These are phyloP conservation scores for Gossypium herbaceum DNA, from an alignment of 345 rosid genomes.

Conservation along the genomic window DNA sequence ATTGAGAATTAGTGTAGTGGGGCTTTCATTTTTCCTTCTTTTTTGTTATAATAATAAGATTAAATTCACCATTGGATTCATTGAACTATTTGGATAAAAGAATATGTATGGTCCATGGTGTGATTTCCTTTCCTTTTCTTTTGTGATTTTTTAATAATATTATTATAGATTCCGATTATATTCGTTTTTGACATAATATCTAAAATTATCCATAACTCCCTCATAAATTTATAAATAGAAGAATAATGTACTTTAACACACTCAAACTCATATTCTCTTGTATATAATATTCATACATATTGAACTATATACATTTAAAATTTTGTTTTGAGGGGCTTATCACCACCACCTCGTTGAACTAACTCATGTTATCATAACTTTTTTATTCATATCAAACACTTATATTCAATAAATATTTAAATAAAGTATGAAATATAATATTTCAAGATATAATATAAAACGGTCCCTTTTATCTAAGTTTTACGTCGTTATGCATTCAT, in stretches of 20 bases:
- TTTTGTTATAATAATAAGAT: background rate
- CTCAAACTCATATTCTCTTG: no score
- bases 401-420: no score
- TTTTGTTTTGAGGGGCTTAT: background rate
- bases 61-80: conserved; percentile 10
- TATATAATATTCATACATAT: no score
- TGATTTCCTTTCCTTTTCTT: background rate
- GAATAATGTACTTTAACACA: fast-evolving
- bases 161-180: no score
- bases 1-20: background rate
- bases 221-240: fast-evolving
- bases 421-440: no score
- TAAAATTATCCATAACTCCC: fast-evolving
- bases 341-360: background rate
- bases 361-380: no score
- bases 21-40: background rate
- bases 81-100: background rate
- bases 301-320: background rate
- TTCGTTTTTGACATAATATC: fast-evolving
- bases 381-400: no score
- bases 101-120: conserved; percentile 16
- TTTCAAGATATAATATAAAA: no score
- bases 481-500: no score
- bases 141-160: no score
- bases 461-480: no score